These are phyloP conservation scores for Kuraishia molischiana DNA, from an alignment of 805 yeast species.

Conservation along the genomic window DNA sequence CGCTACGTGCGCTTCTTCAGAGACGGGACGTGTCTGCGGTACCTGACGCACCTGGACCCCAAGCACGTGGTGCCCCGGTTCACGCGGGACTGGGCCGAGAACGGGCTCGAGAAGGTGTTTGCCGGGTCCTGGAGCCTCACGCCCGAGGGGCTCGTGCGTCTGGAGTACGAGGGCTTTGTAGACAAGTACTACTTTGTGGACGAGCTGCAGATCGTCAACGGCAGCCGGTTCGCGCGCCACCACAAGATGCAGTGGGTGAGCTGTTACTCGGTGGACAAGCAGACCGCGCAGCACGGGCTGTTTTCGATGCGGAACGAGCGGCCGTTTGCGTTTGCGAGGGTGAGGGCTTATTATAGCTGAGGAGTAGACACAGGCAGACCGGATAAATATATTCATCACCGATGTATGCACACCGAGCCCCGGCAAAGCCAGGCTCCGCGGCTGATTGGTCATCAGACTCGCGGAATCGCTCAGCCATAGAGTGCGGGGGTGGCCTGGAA, in stretches of 20 bases:
- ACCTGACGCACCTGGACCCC: conserved; percentile 70
- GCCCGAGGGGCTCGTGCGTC: conserved; percentile 40
- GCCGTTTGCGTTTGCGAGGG: conserved; percentile 69
- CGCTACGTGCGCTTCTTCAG: conserved; percentile 75
- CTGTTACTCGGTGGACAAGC: conserved; percentile 49
- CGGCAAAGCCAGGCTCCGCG: too few species aligned
- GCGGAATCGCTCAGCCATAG: too few species aligned
- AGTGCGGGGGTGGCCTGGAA: too few species aligned
- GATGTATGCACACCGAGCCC: too few species aligned
- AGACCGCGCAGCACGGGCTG: conserved; percentile 40
- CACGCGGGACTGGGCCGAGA: conserved; percentile 17
- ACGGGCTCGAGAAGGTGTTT: conserved; percentile 24
- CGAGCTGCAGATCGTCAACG: conserved; percentile 44
- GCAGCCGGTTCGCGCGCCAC: conserved; percentile 50
- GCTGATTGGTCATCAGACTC: too few species aligned
- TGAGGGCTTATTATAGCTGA: conserved; percentile 23
- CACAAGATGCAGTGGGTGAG: conserved; percentile 65
- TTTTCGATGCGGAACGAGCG: conserved; percentile 64
- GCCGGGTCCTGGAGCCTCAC: conserved; percentile 51
- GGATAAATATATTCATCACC: too few species aligned
- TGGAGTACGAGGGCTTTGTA: conserved; percentile 49
- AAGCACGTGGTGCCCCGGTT: conserved; percentile 50
- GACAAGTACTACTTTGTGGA: conserved; percentile 56
- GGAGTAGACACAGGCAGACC: too few species aligned
- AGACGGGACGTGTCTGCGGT: conserved; percentile 64